Conservation (phyloP, 139 green algal species). For the Chlamydomonas schloesseri region DNA sequence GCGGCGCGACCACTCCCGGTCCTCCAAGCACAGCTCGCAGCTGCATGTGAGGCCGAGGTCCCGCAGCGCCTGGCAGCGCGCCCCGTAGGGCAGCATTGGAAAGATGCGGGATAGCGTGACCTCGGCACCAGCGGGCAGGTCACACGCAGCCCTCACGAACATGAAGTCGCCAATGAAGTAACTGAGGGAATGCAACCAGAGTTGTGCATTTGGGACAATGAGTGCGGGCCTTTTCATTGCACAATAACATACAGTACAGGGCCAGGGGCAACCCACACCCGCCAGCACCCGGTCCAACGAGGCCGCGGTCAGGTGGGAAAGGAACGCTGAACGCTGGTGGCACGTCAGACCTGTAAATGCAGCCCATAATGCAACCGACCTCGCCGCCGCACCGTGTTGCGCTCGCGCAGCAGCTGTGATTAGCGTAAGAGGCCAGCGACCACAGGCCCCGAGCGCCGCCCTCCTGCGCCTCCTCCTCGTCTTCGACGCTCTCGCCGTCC, state of each 20-base stretch:
- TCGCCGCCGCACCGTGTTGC: background rate
- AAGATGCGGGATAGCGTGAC: background rate
- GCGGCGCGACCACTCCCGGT: background rate
- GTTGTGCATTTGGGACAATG: too few species aligned
- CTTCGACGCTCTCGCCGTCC: too few species aligned
- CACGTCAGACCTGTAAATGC: too few species aligned
- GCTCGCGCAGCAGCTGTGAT: background rate
- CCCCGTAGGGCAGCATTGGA: background rate
- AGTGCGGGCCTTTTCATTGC: too few species aligned
- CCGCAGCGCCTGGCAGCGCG: background rate
- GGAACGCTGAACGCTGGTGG: too few species aligned
- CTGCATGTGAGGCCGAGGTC: background rate
- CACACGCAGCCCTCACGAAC: background rate
- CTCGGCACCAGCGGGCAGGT: background rate
- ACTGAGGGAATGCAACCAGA: too few species aligned
- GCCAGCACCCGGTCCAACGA: too few species aligned
- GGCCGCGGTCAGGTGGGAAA: too few species aligned
- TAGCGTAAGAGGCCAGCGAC: background rate
- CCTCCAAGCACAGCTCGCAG: background rate
- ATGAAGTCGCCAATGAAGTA: background rate
- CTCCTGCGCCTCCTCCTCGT: too few species aligned
- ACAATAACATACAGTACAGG: too few species aligned
- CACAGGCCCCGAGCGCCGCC: background rate
- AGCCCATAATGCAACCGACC: too few species aligned
- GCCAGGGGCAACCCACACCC: too few species aligned